These are phyloP conservation scores for Phytophthora pinifolia DNA, from an alignment of 352 stramenopile species.

Conservation along the genomic window DNA sequence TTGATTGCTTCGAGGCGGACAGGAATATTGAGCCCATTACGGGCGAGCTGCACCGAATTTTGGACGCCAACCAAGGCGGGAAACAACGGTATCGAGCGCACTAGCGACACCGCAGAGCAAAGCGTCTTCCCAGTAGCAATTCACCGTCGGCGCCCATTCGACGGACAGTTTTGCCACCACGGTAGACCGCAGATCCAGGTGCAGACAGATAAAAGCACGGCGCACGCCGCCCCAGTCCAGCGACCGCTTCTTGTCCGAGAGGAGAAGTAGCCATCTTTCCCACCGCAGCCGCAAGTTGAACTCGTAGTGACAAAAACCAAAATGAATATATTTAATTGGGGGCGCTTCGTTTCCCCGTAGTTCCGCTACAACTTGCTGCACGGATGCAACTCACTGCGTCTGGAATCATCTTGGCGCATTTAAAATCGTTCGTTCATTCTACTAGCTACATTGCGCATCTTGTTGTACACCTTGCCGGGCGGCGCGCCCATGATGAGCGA, in stretches of 20 bases:
- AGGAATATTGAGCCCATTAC: constrained; percentile 75
- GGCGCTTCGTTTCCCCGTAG: constrained; percentile 10
- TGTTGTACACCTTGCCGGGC: constrained; percentile 99
- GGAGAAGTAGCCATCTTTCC: too few species aligned
- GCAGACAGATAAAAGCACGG: constrained; percentile 6
- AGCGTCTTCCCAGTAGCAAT: neutral
- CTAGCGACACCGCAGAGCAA: neutral
- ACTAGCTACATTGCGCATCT: constrained; percentile 99
- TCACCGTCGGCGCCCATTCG: constrained; percentile 1
- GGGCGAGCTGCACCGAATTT: constrained; percentile 71
- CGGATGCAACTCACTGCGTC: constrained; percentile 2
- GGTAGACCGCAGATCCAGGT: too few species aligned
- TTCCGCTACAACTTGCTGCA: constrained; percentile 15
- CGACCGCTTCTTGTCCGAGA: too few species aligned
- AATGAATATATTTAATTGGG: constrained; percentile 68
- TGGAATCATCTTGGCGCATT: constrained; percentile 17
- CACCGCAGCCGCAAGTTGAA: too few species aligned
- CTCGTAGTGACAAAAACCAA: constrained; percentile 33
- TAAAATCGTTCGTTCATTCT: constrained; percentile 98
- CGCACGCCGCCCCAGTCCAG: too few species aligned
- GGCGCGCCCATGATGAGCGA: constrained; percentile 96
- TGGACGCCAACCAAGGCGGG: constrained; percentile 42
- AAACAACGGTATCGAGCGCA: constrained; percentile 31
- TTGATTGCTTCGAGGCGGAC: constrained; percentile 81
- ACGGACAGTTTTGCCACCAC: constrained; percentile 1